phyloP scores from a whole-genome alignment of 2,329 filamentous ascomycete species.

The Apiospora aurea region DNA sequence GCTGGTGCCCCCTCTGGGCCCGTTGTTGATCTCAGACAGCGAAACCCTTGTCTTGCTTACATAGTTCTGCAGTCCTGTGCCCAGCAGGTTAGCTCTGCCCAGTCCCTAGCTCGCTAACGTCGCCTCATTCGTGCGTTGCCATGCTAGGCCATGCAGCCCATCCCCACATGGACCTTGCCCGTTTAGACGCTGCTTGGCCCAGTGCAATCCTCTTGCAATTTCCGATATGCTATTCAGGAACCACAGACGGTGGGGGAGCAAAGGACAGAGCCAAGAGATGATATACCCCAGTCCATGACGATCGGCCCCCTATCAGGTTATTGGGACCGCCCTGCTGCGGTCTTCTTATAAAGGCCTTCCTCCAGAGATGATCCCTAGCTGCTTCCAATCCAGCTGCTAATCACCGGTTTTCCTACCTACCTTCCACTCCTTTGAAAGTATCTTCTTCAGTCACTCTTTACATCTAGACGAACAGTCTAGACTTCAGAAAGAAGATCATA shows the following conservation, averaged over 20 bases:
- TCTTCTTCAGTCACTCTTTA: constrained; percentile 17
- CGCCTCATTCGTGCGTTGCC: constrained; percentile 18
- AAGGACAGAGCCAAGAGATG: constrained; percentile 23
- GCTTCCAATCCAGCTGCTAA: neutral
- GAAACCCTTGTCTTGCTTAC: neutral
- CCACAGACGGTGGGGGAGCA: constrained; percentile 19
- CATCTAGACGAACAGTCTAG: constrained; percentile 1
- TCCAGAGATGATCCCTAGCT: constrained; percentile 13
- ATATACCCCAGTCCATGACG: constrained; percentile 18
- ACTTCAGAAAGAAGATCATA: constrained; percentile 14
- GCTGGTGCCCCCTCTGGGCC: neutral
- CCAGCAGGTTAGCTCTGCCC: neutral
- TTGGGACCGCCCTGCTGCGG: constrained; percentile 1
- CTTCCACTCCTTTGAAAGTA: neutral
- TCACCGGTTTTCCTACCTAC: constrained; percentile 10
- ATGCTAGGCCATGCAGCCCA: neutral
- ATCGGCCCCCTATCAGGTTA: constrained; percentile 21
- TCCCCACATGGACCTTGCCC: constrained; percentile 13
- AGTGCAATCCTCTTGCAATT: constrained; percentile 22
- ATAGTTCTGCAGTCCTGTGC: neutral
- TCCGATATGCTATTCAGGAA: constrained; percentile 22
- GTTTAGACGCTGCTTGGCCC: constrained; percentile 18
- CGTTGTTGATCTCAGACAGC: neutral
- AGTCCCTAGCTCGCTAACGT: neutral
- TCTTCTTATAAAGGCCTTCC: constrained; percentile 17